A percentile compares a stretch with the other conserved stretches of the same genome.
Evolutionary conservation across 441 rosid genomes (phyloP).

Genomic region (Daphne laureola): DNA sequence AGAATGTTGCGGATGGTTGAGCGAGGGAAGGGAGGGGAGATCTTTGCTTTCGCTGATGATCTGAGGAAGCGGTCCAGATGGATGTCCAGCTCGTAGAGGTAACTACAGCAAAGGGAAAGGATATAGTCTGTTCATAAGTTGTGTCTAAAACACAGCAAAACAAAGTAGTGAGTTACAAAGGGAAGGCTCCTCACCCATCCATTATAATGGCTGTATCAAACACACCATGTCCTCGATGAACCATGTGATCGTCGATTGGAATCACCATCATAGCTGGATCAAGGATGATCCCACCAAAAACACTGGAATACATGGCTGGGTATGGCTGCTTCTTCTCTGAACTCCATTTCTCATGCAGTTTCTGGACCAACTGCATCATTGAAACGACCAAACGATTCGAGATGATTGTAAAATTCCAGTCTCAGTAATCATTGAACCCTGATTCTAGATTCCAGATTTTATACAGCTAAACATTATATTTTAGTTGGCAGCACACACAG

Average conservation of each 20-base stretch:
- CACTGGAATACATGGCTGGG: conserved; percentile 68
- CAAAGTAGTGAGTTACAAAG: no score
- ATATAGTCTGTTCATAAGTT: neutral
- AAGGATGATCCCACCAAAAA: conserved; percentile 54
- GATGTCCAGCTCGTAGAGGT: conserved; percentile 54
- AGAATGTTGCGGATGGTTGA: conserved; percentile 57
- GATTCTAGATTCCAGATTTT: no score
- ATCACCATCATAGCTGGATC: conserved; percentile 70
- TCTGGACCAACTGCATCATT: conserved; percentile 42
- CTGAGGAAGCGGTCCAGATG: conserved; percentile 57
- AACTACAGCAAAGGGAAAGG: conserved; percentile 20
- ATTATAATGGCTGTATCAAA: conserved; percentile 57
- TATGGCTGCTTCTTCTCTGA: conserved; percentile 40
- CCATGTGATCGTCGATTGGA: conserved; percentile 76
- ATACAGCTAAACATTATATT: no score
- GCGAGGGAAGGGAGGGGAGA: conserved; percentile 52
- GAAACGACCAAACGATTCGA: neutral
- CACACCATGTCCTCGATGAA: conserved; percentile 66
- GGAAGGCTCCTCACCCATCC: conserved; percentile 39
- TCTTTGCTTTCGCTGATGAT: conserved; percentile 50
- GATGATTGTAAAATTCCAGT: no score
- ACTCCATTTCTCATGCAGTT: conserved; percentile 55
- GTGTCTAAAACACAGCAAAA: no score
- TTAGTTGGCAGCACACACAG: no score
- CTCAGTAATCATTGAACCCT: no score